phyloP scores from a whole-genome alignment of 495 filamentous ascomycete genomes.

The Hypoxylon fragiforme region DNA sequence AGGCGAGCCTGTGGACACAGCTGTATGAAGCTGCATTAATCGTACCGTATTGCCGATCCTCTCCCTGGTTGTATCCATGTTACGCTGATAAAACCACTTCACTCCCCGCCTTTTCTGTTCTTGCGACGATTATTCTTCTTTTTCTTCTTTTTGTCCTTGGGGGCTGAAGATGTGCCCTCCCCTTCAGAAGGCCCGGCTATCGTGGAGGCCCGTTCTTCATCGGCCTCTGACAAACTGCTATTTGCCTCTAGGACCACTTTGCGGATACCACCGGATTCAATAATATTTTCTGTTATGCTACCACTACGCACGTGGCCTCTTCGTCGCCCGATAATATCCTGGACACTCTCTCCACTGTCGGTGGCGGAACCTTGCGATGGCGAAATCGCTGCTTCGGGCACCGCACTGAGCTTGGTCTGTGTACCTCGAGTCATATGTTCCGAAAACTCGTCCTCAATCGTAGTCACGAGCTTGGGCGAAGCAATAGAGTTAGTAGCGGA shows the following conservation, averaged over 20 bases:
- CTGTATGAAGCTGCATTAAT: not conserved
- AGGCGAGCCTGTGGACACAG: not conserved
- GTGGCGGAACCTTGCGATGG: slow-evolving; percentile 35
- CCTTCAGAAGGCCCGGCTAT: slow-evolving; percentile 6
- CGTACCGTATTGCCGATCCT: not conserved
- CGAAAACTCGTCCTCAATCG: slow-evolving; percentile 23
- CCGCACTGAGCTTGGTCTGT: slow-evolving; percentile 22
- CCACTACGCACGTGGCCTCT: slow-evolving; percentile 71
- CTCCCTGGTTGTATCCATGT: not conserved
- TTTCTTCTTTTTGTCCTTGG: slow-evolving; percentile 16
- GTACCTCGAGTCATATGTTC: slow-evolving; percentile 25
- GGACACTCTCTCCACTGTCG: slow-evolving; percentile 18
- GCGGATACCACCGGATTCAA: slow-evolving; percentile 78
- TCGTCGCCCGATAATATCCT: slow-evolving; percentile 39
- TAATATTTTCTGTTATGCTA: slow-evolving; percentile 84
- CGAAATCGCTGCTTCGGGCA: slow-evolving; percentile 15
- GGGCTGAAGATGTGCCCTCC: slow-evolving; percentile 15
- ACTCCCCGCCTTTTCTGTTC: slow-evolving; percentile 20
- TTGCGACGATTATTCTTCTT: slow-evolving; percentile 32
- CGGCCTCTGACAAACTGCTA: slow-evolving; percentile 53
- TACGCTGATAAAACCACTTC: not conserved
- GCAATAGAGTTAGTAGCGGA: slow-evolving; percentile 44
- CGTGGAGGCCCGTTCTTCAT: slow-evolving; percentile 24
- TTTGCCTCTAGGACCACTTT: slow-evolving; percentile 83
- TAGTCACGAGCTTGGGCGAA: slow-evolving; percentile 34